Percentiles rank a stretch among this genome's conserved stretches.
Conservation (phyloP, 768 basidiomycete species). For the Auriscalpium orientale region DNA sequence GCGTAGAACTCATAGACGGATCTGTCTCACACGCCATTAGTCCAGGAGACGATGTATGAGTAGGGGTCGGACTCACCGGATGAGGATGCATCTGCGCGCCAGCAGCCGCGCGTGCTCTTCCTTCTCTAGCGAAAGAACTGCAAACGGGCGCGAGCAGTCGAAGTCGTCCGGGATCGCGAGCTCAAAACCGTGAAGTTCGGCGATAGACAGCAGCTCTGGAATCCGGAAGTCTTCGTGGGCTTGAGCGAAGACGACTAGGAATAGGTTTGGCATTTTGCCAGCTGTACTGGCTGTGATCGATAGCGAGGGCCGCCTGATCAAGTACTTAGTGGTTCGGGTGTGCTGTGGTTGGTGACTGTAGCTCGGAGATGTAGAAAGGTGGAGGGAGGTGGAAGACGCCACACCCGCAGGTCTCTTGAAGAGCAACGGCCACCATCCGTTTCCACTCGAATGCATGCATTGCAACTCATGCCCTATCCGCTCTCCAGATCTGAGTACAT, state of each 20-base stretch:
- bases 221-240: slow-evolving; percentile 76
- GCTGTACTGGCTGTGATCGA: neutral
- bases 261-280: slow-evolving; percentile 21
- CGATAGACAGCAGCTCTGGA: slow-evolving; percentile 73
- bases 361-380: too few species aligned
- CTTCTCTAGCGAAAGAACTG: slow-evolving; percentile 57
- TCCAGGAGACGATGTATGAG: neutral
- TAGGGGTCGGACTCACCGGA: slow-evolving; percentile 49
- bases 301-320: too few species aligned
- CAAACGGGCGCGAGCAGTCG: slow-evolving; percentile 61
- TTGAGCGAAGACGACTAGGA: slow-evolving; percentile 75
- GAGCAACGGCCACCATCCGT: too few species aligned
- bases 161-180: slow-evolving; percentile 37
- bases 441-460: too few species aligned
- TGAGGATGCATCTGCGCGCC: slow-evolving; percentile 68
- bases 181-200: slow-evolving; percentile 64
- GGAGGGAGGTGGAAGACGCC: too few species aligned
- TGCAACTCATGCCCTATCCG: too few species aligned
- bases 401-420: too few species aligned
- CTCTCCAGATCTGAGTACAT: too few species aligned
- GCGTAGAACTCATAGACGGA: slow-evolving; percentile 75
- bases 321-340: too few species aligned
- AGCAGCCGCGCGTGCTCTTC: slow-evolving; percentile 73
- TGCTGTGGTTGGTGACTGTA: too few species aligned
- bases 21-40: slow-evolving; percentile 31